Conservation (phyloP, 2,329 filamentous ascomycete species). For the Coniochaeta sp. region DNA sequence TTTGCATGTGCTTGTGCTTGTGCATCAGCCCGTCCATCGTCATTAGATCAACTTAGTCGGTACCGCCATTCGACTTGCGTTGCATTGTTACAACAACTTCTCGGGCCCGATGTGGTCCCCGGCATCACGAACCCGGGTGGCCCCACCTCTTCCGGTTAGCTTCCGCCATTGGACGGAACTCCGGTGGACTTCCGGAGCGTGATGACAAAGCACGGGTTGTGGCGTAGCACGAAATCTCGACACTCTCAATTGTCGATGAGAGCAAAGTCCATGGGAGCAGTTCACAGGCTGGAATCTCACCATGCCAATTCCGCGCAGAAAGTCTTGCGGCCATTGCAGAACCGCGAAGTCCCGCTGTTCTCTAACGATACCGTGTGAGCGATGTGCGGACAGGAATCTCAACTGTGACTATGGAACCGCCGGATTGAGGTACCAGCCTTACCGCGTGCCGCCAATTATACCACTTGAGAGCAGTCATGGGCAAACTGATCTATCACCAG, state of each 20-base stretch:
- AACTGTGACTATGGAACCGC: neutral
- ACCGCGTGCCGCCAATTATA: neutral
- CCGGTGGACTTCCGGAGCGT: neutral
- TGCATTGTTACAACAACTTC: neutral
- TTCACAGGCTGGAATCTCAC: neutral
- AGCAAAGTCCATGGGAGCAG: too few species aligned
- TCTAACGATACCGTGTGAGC: constrained; percentile 13
- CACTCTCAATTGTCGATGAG: neutral
- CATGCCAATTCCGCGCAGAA: constrained; percentile 18
- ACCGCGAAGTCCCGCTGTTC: constrained; percentile 18
- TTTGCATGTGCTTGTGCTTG: too few species aligned
- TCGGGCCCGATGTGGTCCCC: neutral
- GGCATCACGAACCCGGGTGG: neutral
- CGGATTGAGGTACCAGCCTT: neutral
- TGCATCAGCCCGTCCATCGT: too few species aligned
- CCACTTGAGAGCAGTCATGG: too few species aligned
- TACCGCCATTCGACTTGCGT: neutral
- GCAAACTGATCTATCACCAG: too few species aligned
- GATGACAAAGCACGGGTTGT: neutral
- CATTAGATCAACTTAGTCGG: too few species aligned
- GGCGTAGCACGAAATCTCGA: neutral
- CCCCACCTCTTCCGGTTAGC: neutral
- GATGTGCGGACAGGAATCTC: constrained; percentile 6
- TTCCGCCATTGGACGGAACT: neutral
- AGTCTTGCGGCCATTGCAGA: constrained; percentile 18